Evolutionary conservation across 352 stramenopile species (phyloP).

Genomic region (Phytopythium cucurbitacearum): DNA sequence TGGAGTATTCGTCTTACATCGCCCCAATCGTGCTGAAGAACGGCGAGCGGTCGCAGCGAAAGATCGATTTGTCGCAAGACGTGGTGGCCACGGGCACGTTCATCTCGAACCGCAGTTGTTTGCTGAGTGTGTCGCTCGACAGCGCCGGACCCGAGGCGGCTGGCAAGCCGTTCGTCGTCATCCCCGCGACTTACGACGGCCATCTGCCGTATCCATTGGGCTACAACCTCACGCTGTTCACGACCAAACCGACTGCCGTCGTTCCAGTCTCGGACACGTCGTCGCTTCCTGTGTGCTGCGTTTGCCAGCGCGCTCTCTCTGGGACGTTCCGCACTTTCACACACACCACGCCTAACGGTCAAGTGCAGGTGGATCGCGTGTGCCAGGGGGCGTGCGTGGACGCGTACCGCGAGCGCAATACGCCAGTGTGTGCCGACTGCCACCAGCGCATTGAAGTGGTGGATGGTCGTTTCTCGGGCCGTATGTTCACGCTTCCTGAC

Average conservation of each 20-base stretch:
- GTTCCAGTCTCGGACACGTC: conserved; percentile 55
- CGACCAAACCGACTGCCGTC: conserved; percentile 53
- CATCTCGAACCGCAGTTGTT: conserved; percentile 79
- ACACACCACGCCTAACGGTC: conserved; percentile 35
- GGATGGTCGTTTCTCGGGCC: conserved; percentile 66
- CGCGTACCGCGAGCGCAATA: conserved; percentile 70
- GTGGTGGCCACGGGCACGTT: conserved; percentile 80
- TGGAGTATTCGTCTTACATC: conserved; percentile 75
- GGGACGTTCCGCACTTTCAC: conserved; percentile 72
- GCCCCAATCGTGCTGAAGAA: conserved; percentile 76
- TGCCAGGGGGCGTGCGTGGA: conserved; percentile 73
- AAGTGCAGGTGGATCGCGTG: conserved; percentile 62
- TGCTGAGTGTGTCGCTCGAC: conserved; percentile 52
- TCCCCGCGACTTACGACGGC: conserved; percentile 68
- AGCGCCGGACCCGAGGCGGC: conserved; percentile 7
- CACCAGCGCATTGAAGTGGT: conserved; percentile 72
- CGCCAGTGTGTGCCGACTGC: conserved; percentile 71
- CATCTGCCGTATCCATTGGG: conserved; percentile 43
- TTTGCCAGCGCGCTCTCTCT: conserved; percentile 56
- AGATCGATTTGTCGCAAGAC: conserved; percentile 79
- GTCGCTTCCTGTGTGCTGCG: conserved; percentile 57
- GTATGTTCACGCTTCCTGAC: conserved; percentile 75
- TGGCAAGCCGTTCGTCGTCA: conserved; percentile 54
- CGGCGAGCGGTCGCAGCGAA: conserved; percentile 55
- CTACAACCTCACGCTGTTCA: conserved; percentile 56